These are phyloP conservation scores for Saccharomycopsis capsularis DNA, from an alignment of 805 yeast species.

Conservation along the genomic window DNA sequence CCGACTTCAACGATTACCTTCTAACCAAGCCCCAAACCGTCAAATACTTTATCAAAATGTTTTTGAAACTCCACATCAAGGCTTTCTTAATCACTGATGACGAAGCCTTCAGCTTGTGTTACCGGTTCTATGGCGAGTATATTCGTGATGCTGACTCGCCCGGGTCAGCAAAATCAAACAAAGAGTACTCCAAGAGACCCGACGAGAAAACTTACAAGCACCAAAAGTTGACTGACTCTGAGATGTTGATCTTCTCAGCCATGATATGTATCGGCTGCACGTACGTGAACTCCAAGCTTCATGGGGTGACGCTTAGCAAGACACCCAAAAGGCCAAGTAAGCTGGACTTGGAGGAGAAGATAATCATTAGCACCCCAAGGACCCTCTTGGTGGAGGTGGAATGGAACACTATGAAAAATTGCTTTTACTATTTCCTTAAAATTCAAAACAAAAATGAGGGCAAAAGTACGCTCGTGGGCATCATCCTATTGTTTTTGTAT, in stretches of 20 bases:
- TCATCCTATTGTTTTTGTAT: slow-evolving; percentile 10
- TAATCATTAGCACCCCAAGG: slow-evolving; percentile 1
- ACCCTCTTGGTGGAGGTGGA: slow-evolving; percentile 11
- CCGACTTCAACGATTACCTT: neutral
- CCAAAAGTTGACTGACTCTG: slow-evolving; percentile 9
- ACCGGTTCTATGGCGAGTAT: slow-evolving; percentile 3
- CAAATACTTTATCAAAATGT: neutral
- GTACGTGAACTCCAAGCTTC: slow-evolving; percentile 2
- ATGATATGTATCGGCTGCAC: slow-evolving; percentile 16
- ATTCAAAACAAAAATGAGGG: slow-evolving; percentile 8
- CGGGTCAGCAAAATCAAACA: neutral
- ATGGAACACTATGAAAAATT: slow-evolving; percentile 13
- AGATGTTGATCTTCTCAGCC: slow-evolving; percentile 11
- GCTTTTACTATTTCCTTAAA: slow-evolving; percentile 16
- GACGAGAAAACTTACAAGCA: neutral
- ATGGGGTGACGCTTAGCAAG: neutral
- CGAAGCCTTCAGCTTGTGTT: neutral
- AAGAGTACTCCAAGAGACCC: neutral
- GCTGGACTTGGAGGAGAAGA: neutral
- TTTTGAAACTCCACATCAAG: slow-evolving; percentile 2
- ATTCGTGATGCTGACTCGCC: neutral
- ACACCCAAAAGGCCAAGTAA: neutral
- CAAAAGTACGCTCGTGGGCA: slow-evolving; percentile 12
- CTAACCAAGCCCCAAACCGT: neutral
- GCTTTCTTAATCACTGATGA: slow-evolving; percentile 7